Evolutionary conservation across 805 yeast genomes (phyloP).

Genomic region (Saturnispora besseyi): DNA sequence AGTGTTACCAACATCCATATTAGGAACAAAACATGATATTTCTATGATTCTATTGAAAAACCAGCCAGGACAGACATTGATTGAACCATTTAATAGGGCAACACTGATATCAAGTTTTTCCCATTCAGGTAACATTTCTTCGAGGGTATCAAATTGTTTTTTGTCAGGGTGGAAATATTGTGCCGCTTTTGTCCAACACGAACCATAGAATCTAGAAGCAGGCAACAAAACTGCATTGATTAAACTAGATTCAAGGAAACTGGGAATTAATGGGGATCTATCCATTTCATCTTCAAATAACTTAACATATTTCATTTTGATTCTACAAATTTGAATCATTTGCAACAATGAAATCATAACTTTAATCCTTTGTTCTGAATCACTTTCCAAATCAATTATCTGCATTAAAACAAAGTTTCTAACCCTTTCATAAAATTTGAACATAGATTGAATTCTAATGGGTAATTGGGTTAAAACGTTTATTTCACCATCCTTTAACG

Average conservation of each 20-base stretch:
- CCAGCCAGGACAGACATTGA: slow-evolving; percentile 91
- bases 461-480: slow-evolving; percentile 41
- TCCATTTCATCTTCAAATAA: slow-evolving; percentile 27
- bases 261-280: slow-evolving; percentile 54
- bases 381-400: slow-evolving; percentile 52
- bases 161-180: slow-evolving; percentile 12
- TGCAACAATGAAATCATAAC: slow-evolving; percentile 62
- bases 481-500: slow-evolving; percentile 36
- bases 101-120: slow-evolving; percentile 5
- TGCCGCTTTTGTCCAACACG: slow-evolving; percentile 61
- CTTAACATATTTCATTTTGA: slow-evolving; percentile 54
- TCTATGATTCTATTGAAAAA: slow-evolving; percentile 70
- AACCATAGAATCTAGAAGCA: slow-evolving; percentile 61
- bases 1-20: slow-evolving; percentile 57
- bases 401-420: slow-evolving; percentile 56
- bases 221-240: slow-evolving; percentile 70
- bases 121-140: slow-evolving; percentile 11
- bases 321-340: slow-evolving; percentile 53
- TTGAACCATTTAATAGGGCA: slow-evolving; percentile 17
- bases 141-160: slow-evolving; percentile 19
- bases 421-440: slow-evolving; percentile 59
- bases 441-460: slow-evolving; percentile 51
- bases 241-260: slow-evolving; percentile 76
- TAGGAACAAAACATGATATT: slow-evolving; percentile 68
- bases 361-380: slow-evolving; percentile 49